A percentile compares a stretch with the other conserved stretches of the same genome.
These are phyloP conservation scores for Chlorella sp. DNA, from an alignment of 139 green algal genomes.

Conservation along the genomic window DNA sequence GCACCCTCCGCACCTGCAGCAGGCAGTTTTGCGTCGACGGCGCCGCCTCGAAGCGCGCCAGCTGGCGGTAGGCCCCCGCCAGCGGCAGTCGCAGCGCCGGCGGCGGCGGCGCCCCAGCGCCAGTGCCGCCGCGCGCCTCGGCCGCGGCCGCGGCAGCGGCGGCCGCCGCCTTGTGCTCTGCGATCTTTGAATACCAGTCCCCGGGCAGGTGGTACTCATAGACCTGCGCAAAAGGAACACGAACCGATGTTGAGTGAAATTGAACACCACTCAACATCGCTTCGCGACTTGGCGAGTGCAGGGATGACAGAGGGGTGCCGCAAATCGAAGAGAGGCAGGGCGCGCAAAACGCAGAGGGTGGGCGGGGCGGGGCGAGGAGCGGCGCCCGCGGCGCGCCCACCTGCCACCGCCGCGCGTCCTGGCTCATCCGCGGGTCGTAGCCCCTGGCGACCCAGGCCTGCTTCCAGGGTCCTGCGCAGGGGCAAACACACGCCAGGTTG, in stretches of 20 bases:
- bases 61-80: slow-evolving; percentile 7
- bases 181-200: slow-evolving; percentile 19
- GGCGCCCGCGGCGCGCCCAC: too few relatives aligned
- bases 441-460: slow-evolving; percentile 22
- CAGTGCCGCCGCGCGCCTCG: background rate
- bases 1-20: slow-evolving; percentile 15
- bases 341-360: too few relatives aligned
- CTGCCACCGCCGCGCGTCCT: slow-evolving; percentile 12
- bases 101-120: background rate
- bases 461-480: slow-evolving; percentile 39
- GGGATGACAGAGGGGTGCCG: too few relatives aligned
- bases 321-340: too few relatives aligned
- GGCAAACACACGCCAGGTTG: too few relatives aligned
- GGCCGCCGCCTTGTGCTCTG: slow-evolving; percentile 1
- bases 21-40: slow-evolving; percentile 2
- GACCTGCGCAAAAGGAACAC: too few relatives aligned
- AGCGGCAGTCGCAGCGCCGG: background rate
- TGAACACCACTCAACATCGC: too few relatives aligned
- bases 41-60: slow-evolving; percentile 13
- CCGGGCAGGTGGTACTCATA: slow-evolving; percentile 22
- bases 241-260: too few relatives aligned
- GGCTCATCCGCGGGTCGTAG: slow-evolving; percentile 28
- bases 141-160: background rate
- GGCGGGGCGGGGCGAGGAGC: too few relatives aligned
- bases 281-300: too few relatives aligned